Conservation (phyloP, 2,329 filamentous ascomycete genomes). For the Sordariomycetes sp. region DNA sequence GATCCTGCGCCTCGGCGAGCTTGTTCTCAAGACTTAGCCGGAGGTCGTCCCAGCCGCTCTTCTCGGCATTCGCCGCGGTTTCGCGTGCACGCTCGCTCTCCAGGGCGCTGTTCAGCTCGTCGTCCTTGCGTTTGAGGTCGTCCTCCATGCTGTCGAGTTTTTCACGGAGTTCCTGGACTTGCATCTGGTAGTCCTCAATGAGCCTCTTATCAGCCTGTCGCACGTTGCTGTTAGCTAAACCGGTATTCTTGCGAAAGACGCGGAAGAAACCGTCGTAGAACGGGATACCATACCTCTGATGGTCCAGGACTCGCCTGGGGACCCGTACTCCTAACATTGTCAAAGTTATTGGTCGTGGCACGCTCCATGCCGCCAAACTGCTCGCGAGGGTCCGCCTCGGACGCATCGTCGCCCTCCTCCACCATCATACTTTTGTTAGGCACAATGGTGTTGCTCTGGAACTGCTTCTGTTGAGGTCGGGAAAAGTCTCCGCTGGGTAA, state of each 20-base stretch:
- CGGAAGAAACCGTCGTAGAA: not conserved
- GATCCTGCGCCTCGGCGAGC: slow-evolving; percentile 56
- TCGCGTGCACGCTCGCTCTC: slow-evolving; percentile 43
- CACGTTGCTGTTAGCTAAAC: not conserved
- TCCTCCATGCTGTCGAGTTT: slow-evolving; percentile 62
- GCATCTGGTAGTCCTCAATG: slow-evolving; percentile 67
- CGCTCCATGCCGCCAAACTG: slow-evolving; percentile 33
- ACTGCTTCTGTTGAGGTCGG: slow-evolving; percentile 73
- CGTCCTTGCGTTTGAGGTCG: slow-evolving; percentile 56
- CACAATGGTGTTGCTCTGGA: slow-evolving; percentile 91
- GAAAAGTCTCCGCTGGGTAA: slow-evolving; percentile 51
- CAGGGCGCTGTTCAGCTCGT: slow-evolving; percentile 47
- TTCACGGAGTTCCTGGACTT: slow-evolving; percentile 61
- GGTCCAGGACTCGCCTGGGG: slow-evolving; percentile 17
- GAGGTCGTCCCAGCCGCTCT: slow-evolving; percentile 56
- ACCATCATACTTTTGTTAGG: slow-evolving; percentile 97
- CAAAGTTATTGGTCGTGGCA: slow-evolving; percentile 6
- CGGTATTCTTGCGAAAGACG: not conserved
- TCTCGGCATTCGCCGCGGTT: slow-evolving; percentile 43
- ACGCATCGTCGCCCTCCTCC: slow-evolving; percentile 75
- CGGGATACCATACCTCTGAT: slow-evolving; percentile 23
- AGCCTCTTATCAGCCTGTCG: slow-evolving; percentile 44
- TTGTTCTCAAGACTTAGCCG: slow-evolving; percentile 58
- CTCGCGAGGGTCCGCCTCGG: slow-evolving; percentile 31
- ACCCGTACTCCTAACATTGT: slow-evolving; percentile 14